Percentiles rank a stretch among this genome's conserved stretches.
phyloP scores from a whole-genome alignment of 371 early-diverging fungal species.

The Mucor mucedo region DNA sequence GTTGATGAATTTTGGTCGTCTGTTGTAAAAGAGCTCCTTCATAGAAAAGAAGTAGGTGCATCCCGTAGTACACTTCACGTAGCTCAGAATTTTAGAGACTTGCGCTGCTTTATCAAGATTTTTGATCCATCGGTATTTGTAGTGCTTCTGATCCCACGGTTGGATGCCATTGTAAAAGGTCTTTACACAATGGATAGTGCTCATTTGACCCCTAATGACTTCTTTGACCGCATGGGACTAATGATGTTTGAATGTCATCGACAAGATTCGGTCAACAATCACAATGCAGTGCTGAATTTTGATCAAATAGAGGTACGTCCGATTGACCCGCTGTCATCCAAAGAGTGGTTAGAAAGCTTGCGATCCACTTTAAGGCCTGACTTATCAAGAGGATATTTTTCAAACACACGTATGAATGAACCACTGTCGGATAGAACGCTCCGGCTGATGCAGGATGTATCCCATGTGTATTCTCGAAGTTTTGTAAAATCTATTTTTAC shows the following conservation, averaged over 20 bases:
- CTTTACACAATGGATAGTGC: constrained; percentile 20
- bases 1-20: constrained; percentile 46
- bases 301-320: constrained; percentile 20
- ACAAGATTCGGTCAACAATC: constrained; percentile 22
- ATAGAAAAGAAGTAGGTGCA: constrained; percentile 22
- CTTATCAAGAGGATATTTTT: constrained; percentile 25
- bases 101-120: constrained; percentile 73
- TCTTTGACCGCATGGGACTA: constrained; percentile 27
- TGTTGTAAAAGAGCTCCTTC: constrained; percentile 24
- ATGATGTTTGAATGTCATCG: constrained; percentile 64
- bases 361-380: constrained; percentile 29
- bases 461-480: constrained; percentile 57
- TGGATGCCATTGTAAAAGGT: constrained; percentile 50
- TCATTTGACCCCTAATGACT: neutral
- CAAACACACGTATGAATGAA: neutral
- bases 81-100: constrained; percentile 41
- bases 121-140: constrained; percentile 62
- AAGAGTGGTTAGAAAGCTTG: constrained; percentile 31
- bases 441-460: constrained; percentile 43
- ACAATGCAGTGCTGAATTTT: neutral
- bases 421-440: constrained; percentile 31
- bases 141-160: constrained; percentile 64
- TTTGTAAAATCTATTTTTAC: constrained; percentile 71
- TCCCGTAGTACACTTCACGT: constrained; percentile 34
- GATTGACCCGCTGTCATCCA: constrained; percentile 13